Evolutionary conservation across 371 early-diverging fungal species (phyloP).

Genomic region (Lichtheimia ramosa): DNA sequence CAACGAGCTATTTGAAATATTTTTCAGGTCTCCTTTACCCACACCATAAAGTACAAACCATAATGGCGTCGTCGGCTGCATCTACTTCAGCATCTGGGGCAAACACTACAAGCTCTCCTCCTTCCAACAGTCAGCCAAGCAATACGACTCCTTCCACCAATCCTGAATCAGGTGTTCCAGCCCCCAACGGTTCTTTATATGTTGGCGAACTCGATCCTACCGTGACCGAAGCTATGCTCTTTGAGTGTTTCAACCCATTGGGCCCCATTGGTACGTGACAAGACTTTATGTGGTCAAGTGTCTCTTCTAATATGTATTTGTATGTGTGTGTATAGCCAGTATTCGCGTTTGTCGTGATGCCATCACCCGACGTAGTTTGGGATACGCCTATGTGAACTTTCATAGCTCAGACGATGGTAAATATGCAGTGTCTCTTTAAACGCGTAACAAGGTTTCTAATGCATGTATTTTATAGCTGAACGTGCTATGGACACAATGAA

Average conservation of each 20-base stretch:
- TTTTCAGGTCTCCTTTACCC: no score
- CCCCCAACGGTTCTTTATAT: slow-evolving; percentile 77
- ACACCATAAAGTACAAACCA: no score
- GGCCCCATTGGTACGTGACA: slow-evolving; percentile 55
- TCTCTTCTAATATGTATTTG: no score
- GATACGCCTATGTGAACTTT: slow-evolving; percentile 98
- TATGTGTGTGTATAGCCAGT: slow-evolving; percentile 74
- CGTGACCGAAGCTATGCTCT: slow-evolving; percentile 95
- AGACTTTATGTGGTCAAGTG: no score
- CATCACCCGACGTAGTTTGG: slow-evolving; percentile 92
- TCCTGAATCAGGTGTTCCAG: slow-evolving; percentile 38
- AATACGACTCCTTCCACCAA: slow-evolving; percentile 9
- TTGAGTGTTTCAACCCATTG: slow-evolving; percentile 92
- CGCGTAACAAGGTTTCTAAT: not conserved
- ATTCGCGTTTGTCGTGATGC: slow-evolving; percentile 98
- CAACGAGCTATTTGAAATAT: no score
- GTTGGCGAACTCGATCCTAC: slow-evolving; percentile 90
- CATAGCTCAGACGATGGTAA: slow-evolving; percentile 72
- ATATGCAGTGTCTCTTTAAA: not conserved
- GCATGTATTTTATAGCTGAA: slow-evolving; percentile 55
- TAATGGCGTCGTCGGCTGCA: no score
- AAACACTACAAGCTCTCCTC: no score
- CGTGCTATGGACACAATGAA: slow-evolving; percentile 92
- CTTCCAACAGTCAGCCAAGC: no score
- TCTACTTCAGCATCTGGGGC: no score